These are phyloP conservation scores for Wickerhamomyces strasburgensis DNA, from an alignment of 805 yeast genomes.

Conservation along the genomic window DNA sequence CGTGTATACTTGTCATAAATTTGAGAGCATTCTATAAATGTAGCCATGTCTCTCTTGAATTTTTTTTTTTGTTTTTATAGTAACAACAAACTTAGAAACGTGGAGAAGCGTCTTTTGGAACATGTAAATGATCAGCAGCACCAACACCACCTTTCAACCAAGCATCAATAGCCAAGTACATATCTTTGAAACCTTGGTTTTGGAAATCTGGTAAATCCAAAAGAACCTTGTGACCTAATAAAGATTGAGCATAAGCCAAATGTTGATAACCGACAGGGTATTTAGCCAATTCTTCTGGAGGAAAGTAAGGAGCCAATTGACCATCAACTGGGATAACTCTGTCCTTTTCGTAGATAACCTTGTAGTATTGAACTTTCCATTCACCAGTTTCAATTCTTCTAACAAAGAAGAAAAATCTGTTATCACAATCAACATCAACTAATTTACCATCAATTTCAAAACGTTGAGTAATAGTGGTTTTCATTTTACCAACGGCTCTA, in stretches of 20 bases:
- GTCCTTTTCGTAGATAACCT: neutral
- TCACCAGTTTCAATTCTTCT: neutral
- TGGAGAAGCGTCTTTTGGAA: too few species aligned
- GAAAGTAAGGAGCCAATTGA: neutral
- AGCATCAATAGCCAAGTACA: neutral
- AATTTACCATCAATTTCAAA: neutral
- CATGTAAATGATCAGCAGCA: too few species aligned
- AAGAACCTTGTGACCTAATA: neutral
- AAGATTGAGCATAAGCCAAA: neutral
- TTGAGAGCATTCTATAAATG: too few species aligned
- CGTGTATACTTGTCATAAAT: too few species aligned
- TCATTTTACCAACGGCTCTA: neutral
- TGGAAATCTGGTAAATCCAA: neutral
- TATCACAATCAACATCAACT: neutral
- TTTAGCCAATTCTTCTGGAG: neutral
- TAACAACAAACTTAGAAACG: too few species aligned
- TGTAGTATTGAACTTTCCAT: neutral
- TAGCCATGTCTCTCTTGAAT: too few species aligned
- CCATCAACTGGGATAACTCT: neutral
- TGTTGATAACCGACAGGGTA: neutral
- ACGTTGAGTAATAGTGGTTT: neutral
- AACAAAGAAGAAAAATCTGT: neutral
- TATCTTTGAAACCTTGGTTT: neutral
- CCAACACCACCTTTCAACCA: neutral
- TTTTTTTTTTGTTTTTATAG: too few species aligned